Evolutionary conservation across 176 grass and related monocot genomes (phyloP), one percentile per base, ranked within the genome.

Genomic region (Bothriochloa decipiens): DNA sequence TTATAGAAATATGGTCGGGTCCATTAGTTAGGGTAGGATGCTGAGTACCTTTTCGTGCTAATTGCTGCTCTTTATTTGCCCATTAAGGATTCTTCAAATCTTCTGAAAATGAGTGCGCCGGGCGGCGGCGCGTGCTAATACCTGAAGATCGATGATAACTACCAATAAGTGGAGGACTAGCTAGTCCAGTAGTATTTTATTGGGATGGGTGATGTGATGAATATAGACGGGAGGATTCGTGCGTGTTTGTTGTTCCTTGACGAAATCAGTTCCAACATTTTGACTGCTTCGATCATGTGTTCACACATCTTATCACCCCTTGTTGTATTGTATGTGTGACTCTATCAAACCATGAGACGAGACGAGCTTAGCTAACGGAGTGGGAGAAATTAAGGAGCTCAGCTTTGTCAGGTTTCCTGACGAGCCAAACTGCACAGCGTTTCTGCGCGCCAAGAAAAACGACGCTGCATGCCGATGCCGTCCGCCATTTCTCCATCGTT

Each of bases 231-330:
- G 6, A 13, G n/a, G 26, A 72, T 58, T 82, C 58, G 74, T 14
- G 74, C 49, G 11, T 13, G 52, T 15, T 32, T 42, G 88, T 53
- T 78, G 22, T 45, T 50, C 55, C 40, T 82, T 82, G 88, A 90
- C 53, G 42, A 78, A 72, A 72, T 70, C 18, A 16, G 18, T 76
- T 65, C 55, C 8, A 85, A 39, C 20, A 61, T 83, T 69, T 90
- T 86, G 80, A 86, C 88, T 74, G 79, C 67, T 79, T 68, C 22
- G 46, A 78, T 90, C 84, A 83, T 86, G 83, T 18, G 67, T 90
- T 86, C 84, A 90, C 58, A 90, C 84, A 27, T 68, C 63, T 25
- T 27, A 15, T 13, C 40, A 3, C 39, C 25, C 6, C n/a, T 64
- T 50, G 2, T 60, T 60, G 55, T n/a, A 32, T 32, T 32, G 29